A percentile compares a stretch with the other conserved stretches of the same genome.
These are phyloP conservation scores for Madurella fahalii DNA, from an alignment of 2,329 filamentous ascomycete genomes.

Conservation along the genomic window DNA sequence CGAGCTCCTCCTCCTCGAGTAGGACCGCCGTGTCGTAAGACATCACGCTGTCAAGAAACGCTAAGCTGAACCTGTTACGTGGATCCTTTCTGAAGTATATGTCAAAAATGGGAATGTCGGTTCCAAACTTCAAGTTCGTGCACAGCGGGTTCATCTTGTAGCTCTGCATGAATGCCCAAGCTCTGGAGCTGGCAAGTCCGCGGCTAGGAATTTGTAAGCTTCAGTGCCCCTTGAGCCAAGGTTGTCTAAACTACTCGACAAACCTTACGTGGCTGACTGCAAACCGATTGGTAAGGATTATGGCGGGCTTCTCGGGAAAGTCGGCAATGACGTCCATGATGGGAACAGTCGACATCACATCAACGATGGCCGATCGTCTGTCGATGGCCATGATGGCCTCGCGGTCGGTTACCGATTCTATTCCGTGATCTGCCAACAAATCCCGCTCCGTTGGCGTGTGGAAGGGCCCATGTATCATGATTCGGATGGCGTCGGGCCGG, in stretches of 20 bases:
- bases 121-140: background rate
- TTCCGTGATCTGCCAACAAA: background rate
- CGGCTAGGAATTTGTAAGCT: too few species aligned
- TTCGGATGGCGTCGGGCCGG: background rate
- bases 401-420: background rate
- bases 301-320: background rate
- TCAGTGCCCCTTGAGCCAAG: too few species aligned
- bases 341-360: background rate
- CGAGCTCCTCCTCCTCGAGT: too few species aligned
- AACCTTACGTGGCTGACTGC: background rate
- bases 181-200: too few species aligned
- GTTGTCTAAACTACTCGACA: background rate
- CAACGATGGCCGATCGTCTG: background rate
- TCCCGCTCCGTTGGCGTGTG: background rate
- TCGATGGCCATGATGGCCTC: background rate
- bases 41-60: background rate
- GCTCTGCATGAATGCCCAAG: background rate
- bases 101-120: background rate
- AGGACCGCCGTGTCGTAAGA: too few species aligned
- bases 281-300: background rate
- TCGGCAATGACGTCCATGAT: background rate
- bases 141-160: background rate
- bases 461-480: background rate
- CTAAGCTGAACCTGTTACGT: background rate
- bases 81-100: background rate